These are phyloP conservation scores for Kondoa subrosea DNA, from an alignment of 768 basidiomycete species.

Conservation along the genomic window DNA sequence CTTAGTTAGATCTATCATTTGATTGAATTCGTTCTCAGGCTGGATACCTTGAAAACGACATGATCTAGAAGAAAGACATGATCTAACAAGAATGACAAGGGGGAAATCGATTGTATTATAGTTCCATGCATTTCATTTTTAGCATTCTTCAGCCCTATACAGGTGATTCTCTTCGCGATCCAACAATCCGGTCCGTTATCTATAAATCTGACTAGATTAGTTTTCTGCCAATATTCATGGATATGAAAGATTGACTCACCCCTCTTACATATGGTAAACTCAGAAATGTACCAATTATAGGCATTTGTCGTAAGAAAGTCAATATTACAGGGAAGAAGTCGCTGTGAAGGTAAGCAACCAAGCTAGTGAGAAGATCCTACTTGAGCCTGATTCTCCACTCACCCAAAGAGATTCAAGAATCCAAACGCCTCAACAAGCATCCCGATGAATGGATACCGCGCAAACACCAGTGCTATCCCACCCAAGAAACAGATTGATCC, in stretches of 20 bases:
- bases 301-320: slow-evolving; percentile 87
- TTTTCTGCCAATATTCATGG: not conserved
- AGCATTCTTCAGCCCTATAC: slow-evolving; percentile 9
- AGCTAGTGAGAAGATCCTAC: not conserved
- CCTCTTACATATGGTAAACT: slow-evolving; percentile 71
- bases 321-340: slow-evolving; percentile 98
- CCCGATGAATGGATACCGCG: slow-evolving; percentile 88
- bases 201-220: slow-evolving; percentile 28
- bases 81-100: not conserved
- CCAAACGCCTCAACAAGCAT: slow-evolving; percentile 89
- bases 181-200: slow-evolving; percentile 63
- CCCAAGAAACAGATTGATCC: slow-evolving; percentile 77
- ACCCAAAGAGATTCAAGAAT: slow-evolving; percentile 96
- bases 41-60: not conserved
- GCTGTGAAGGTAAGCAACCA: slow-evolving; percentile 36
- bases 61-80: not conserved
- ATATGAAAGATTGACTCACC: slow-evolving; percentile 37
- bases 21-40: not conserved
- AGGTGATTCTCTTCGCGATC: slow-evolving; percentile 32
- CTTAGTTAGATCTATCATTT: not conserved
- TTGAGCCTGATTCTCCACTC: not conserved
- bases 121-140: not conserved
- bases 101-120: too few species aligned
- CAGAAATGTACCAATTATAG: slow-evolving; percentile 70
- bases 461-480: slow-evolving; percentile 78